These are phyloP conservation scores for Aspergillus sclerotiicarbonarius DNA, from an alignment of 495 filamentous ascomycete genomes.

Conservation along the genomic window DNA sequence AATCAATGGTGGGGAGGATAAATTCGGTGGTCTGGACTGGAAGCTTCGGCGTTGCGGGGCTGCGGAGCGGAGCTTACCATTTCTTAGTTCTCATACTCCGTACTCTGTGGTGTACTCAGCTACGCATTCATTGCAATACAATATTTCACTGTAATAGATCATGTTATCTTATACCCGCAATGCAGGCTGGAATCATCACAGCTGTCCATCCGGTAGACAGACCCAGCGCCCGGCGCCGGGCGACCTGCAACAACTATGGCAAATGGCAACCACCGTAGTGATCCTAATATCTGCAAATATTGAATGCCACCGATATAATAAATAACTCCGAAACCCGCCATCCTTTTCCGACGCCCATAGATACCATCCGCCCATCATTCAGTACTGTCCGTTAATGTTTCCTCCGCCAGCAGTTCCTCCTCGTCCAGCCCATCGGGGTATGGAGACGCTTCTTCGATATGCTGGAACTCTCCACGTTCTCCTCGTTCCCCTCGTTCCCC, in stretches of 20 bases:
- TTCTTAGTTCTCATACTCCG: no score
- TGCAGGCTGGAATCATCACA: no score
- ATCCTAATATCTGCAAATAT: not conserved
- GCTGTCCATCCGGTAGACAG: constrained; percentile 1
- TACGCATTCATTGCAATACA: no score
- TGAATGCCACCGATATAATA: not conserved
- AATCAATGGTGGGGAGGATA: not conserved
- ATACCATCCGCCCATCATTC: not conserved
- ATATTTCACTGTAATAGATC: no score
- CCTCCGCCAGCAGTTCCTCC: not conserved
- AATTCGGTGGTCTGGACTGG: not conserved
- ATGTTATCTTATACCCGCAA: no score
- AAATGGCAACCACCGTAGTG: not conserved
- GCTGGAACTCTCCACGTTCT: constrained; percentile 2
- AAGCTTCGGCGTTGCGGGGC: constrained; percentile 4
- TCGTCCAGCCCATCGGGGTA: not conserved
- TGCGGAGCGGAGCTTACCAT: no score
- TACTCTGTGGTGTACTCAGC: no score
- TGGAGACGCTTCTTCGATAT: not conserved
- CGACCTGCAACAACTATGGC: not conserved
- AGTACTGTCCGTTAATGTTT: constrained; percentile 1
- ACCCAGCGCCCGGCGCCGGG: not conserved
- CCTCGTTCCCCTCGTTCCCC: no score
- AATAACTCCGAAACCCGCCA: not conserved
- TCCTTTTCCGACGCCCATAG: not conserved